A percentile compares a stretch with the other conserved stretches of the same genome.
Evolutionary conservation across 805 yeast genomes (phyloP).

Genomic region (Starmera pachycereana): DNA sequence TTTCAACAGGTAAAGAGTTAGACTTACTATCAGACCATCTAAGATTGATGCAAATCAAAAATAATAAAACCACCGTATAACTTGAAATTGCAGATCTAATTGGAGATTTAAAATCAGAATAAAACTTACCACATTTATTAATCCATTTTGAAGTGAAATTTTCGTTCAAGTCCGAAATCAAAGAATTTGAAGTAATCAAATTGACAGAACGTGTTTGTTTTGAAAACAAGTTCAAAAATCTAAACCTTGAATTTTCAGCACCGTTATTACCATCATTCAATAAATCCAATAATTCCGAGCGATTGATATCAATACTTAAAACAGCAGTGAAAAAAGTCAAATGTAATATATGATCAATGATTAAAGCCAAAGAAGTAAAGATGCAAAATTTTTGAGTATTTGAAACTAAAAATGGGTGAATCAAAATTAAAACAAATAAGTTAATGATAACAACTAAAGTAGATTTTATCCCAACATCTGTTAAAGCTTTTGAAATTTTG

Average conservation of each 20-base stretch:
- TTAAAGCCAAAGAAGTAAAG: slow-evolving; percentile 36
- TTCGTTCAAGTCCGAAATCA: neutral
- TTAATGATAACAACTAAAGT: slow-evolving; percentile 24
- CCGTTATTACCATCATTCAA: slow-evolving; percentile 11
- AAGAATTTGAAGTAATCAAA: neutral
- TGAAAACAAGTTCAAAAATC: neutral
- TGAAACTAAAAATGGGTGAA: slow-evolving; percentile 21
- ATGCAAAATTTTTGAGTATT: slow-evolving; percentile 31
- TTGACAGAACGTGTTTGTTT: neutral
- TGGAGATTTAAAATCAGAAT: slow-evolving; percentile 27
- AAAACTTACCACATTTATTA: neutral
- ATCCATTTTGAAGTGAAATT: slow-evolving; percentile 2
- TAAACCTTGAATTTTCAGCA: neutral
- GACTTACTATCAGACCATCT: slow-evolving; percentile 24
- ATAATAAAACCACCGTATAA: slow-evolving; percentile 17
- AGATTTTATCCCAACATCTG: slow-evolving; percentile 27
- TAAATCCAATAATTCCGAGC: slow-evolving; percentile 51
- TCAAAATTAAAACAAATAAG: slow-evolving; percentile 16
- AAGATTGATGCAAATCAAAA: slow-evolving; percentile 21
- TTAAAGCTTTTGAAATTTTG: slow-evolving; percentile 27
- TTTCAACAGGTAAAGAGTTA: too few species aligned
- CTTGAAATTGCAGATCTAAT: slow-evolving; percentile 22
- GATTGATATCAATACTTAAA: slow-evolving; percentile 53
- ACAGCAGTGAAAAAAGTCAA: slow-evolving; percentile 56
- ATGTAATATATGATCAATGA: slow-evolving; percentile 51